Conservation (phyloP, 257 asterid genomes). For the Phtheirospermum japonicum region DNA sequence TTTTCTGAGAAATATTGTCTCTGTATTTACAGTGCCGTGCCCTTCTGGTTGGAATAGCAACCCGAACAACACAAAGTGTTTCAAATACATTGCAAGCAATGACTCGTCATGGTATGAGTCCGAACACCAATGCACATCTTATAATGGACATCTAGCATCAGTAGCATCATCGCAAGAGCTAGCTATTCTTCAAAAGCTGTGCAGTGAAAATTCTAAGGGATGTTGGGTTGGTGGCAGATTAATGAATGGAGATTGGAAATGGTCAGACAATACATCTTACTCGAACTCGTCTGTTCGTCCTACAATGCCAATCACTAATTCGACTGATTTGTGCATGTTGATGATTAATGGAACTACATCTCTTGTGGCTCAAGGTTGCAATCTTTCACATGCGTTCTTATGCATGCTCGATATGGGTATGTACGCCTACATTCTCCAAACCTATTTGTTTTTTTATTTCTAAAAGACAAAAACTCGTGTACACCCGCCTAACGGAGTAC, state of each 20-base stretch:
- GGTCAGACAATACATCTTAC: slow-evolving; percentile 68
- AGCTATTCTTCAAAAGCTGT: slow-evolving; percentile 46
- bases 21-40: slow-evolving; percentile 50
- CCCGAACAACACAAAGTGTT: slow-evolving; percentile 54
- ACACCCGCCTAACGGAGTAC: no score
- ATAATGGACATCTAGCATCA: slow-evolving; percentile 68
- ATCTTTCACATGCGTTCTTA: slow-evolving; percentile 49
- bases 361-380: slow-evolving; percentile 67
- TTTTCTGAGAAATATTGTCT: neutral
- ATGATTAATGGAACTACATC: slow-evolving; percentile 43
- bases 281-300: slow-evolving; percentile 49
- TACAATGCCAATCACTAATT: slow-evolving; percentile 28
- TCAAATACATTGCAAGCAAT: slow-evolving; percentile 39
- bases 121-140: slow-evolving; percentile 56
- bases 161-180: slow-evolving; percentile 55
- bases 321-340: slow-evolving; percentile 51
- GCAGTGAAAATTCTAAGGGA: slow-evolving; percentile 46
- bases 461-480: neutral
- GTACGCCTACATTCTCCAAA: slow-evolving; percentile 16
- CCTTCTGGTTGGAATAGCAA: slow-evolving; percentile 59
- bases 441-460: no score
- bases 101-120: slow-evolving; percentile 68
- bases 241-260: slow-evolving; percentile 49
- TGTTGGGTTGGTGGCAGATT: slow-evolving; percentile 93
- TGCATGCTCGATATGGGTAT: slow-evolving; percentile 69